Conservation (phyloP, 345 rosid genomes). For the Gossypium turneri region DNA sequence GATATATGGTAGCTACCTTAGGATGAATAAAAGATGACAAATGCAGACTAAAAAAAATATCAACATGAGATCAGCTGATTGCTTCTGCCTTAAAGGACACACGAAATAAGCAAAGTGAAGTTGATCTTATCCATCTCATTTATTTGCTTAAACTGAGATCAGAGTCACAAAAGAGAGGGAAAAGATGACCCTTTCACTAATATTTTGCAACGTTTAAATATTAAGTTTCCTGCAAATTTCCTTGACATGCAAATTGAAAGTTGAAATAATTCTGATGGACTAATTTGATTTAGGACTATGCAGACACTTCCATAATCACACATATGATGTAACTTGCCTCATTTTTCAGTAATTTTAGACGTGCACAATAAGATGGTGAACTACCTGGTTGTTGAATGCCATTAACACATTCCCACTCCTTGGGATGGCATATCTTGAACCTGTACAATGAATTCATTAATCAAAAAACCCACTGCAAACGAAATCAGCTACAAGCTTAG, state of each 20-base stretch:
- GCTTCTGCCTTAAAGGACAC: background rate
- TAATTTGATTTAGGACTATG: background rate
- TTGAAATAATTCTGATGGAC: background rate
- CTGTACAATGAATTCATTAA: slow-evolving; percentile 37
- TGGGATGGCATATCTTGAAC: slow-evolving; percentile 93
- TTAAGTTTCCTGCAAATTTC: slow-evolving; percentile 3
- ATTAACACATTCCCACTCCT: slow-evolving; percentile 78
- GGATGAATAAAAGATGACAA: background rate
- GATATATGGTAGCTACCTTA: background rate
- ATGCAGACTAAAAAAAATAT: background rate
- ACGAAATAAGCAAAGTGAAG: background rate
- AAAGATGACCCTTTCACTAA: background rate
- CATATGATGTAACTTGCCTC: background rate
- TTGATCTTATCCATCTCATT: background rate
- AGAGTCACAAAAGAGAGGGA: background rate
- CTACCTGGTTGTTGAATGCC: slow-evolving; percentile 97
- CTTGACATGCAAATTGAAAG: background rate
- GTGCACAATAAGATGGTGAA: slow-evolving; percentile 4
- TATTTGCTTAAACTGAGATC: background rate
- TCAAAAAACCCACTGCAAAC: slow-evolving; percentile 25
- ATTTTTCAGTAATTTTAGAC: background rate
- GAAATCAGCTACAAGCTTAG: background rate
- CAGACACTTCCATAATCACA: background rate
- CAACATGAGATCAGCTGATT: background rate
- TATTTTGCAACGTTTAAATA: background rate